Evolutionary conservation across 139 green algal species (phyloP), one percentile per base, ranked within the genome.

Genomic region (Desmodesmus armatus): DNA sequence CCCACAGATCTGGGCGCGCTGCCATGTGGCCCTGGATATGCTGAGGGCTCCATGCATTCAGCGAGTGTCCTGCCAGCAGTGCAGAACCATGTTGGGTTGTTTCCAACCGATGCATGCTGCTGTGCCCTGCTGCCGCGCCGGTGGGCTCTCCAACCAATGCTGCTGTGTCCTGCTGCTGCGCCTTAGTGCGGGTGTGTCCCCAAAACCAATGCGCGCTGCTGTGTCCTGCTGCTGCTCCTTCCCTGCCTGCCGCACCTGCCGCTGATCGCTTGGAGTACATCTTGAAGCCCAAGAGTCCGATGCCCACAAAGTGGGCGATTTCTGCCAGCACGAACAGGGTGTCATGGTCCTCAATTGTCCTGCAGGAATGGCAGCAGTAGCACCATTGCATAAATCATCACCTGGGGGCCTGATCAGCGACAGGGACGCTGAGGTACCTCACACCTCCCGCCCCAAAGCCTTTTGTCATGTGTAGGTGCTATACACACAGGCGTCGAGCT

Each of bases 291-390:
- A 99, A 94, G 9, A 99, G 75, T 1, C 90, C 94, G 63, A 99
- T 99, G 33, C 97, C 97, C 9, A 97, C 39, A 41, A 99, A 98
- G 88, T 99, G 97, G 21, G 96, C 94, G 41, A 92, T 83, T 69
- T 99, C 97, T 2, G 95, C 95, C 49, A 98, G 89, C 3, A 99
- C 89, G 82, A 99, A 99, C 3, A 99, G 91, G 5, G 96, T 98
- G 90, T 99, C 97, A 76, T 99, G 97, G 84, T 99, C 96, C 72
- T 97, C 94, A n/a, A 99, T 96, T 0, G 98, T 93, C n/a, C n/a
- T n/a, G n/a, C n/a, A n/a, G n/a, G n/a, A n/a, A n/a, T n/a, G n/a
- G n/a, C n/a, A n/a, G n/a, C n/a, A n/a, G n/a, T n/a, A n/a, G n/a
- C n/a, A n/a, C n/a, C n/a, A n/a, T n/a, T n/a, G n/a, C n/a, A n/a